A percentile compares a stretch with the other conserved stretches of the same genome.
Evolutionary conservation across 257 asterid genomes (phyloP).

Genomic region (Solanum infundibuliforme): DNA sequence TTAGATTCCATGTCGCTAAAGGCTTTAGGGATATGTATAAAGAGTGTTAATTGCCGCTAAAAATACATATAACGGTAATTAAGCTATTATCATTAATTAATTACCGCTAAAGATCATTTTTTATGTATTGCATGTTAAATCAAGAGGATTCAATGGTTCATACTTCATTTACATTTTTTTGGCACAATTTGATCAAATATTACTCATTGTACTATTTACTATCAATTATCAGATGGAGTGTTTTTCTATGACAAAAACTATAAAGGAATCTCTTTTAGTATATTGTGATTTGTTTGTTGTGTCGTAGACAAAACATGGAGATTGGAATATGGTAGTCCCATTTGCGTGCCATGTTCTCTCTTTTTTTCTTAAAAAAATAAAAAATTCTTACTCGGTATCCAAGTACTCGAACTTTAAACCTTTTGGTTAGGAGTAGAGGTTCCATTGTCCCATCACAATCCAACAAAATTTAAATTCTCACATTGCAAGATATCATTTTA

Average conservation of each 20-base stretch:
- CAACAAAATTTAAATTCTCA: background rate
- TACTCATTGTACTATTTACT: background rate
- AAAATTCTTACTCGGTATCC: accelerated
- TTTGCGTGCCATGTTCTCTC: background rate
- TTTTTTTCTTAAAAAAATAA: background rate
- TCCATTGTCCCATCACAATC: background rate
- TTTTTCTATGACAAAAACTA: background rate
- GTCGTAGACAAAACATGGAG: background rate
- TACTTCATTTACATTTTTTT: background rate
- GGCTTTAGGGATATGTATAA: too few relatives aligned
- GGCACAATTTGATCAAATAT: background rate
- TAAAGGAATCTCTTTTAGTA: background rate
- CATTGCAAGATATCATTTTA: background rate
- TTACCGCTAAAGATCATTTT: too few relatives aligned
- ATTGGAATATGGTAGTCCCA: background rate
- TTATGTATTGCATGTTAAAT: background rate
- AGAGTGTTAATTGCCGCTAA: too few relatives aligned
- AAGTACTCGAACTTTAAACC: too few relatives aligned
- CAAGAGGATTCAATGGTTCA: background rate
- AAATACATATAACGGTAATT: too few relatives aligned
- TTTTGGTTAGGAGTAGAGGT: too few relatives aligned
- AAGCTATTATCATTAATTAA: too few relatives aligned
- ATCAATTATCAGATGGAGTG: background rate
- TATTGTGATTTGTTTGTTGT: background rate
- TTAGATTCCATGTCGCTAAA: too few relatives aligned